Conservation (phyloP, 2,329 filamentous ascomycete species). For the Ascochyta fabae region DNA sequence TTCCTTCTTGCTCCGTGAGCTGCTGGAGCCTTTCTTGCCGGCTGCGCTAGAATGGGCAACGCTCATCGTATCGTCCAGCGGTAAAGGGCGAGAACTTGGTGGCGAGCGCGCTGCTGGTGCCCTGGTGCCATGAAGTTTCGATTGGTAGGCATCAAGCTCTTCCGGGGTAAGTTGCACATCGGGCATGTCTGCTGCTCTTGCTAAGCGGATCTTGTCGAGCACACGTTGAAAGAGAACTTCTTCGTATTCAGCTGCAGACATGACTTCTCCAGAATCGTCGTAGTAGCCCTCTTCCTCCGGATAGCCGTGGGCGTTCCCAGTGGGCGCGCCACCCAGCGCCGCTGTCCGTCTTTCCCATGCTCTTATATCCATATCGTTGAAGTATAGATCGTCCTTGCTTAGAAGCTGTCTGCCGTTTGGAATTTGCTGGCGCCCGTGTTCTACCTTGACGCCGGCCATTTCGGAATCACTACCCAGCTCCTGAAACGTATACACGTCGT, state of each 20-base stretch:
- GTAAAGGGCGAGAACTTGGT: conserved; percentile 29
- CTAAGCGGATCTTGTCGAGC: conserved; percentile 78
- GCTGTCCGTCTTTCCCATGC: conserved; percentile 48
- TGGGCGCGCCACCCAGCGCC: conserved; percentile 57
- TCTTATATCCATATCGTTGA: conserved; percentile 56
- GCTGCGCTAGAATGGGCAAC: conserved; percentile 36
- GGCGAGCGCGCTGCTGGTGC: conserved; percentile 38
- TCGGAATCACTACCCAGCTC: conserved; percentile 66
- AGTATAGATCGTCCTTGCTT: conserved; percentile 56
- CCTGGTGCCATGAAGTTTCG: conserved; percentile 62
- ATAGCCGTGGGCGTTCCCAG: conserved; percentile 59
- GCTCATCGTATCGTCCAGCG: conserved; percentile 40
- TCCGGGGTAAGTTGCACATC: conserved; percentile 81
- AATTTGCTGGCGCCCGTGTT: conserved; percentile 46
- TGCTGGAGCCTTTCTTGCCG: conserved; percentile 41
- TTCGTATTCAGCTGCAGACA: conserved; percentile 61
- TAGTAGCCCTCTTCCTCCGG: conserved; percentile 59
- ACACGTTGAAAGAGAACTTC: conserved; percentile 79
- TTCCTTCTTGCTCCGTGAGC: conserved; percentile 45
- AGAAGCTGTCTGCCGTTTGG: conserved; percentile 29
- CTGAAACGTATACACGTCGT: conserved; percentile 63
- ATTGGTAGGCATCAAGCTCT: conserved; percentile 81
- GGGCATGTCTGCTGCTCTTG: conserved; percentile 75
- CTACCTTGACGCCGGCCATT: conserved; percentile 54
- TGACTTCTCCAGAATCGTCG: conserved; percentile 50